Base-by-base conservation (phyloP, 768 basidiomycete species). In the Tephrocybe sp. region DNA sequence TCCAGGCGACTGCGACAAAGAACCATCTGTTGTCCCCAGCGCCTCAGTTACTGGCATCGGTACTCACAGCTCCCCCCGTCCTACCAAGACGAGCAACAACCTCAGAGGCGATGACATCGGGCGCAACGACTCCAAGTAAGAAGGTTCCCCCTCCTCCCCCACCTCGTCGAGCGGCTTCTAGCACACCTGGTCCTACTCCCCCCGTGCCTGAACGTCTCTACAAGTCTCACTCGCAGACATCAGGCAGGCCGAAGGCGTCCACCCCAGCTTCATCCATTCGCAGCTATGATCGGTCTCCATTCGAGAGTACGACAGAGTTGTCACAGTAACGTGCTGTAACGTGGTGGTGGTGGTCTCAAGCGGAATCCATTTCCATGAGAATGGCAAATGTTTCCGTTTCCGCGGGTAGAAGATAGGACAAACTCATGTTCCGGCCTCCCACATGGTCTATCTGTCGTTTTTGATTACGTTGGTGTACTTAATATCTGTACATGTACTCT, bases 331-430 rank as follows among this genome's bases (percentile, higher is more conserved):
- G 38, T 54, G 37, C 52, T 52, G 23, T 49, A 44, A 19, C 63
- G 61, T 18, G 69, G 65, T 9, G 85, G 86, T 58, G 61, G 53
- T 19, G 70, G 75, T 39, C 86, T 87, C 64, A 78, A 77, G 59
- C 83, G 86, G 67, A 82, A 82, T 61, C 80, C 80, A n/a, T 36
- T 82, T 83, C 69, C 83, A 86, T 66, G 70, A 74, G 39, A 74
- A 75, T 60, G 83, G 84, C 54, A 83, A 80, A 55, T 89, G 86
- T 63, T 79, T 80, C 57, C 75, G 80, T 65, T 67, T 71, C 60
- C 82, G 83, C 58, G 62, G 60, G 21, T 51, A 51, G 50, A 43
- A 38, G 39, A 29, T 34, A 49, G 37, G 47, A 8, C 15, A 4
- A 16, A 38, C 18, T 23, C 41, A 9, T 27, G 21, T 45, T 43